phyloP scores from a whole-genome alignment of 2,329 filamentous ascomycete genomes.

The Exophiala oligosperma region DNA sequence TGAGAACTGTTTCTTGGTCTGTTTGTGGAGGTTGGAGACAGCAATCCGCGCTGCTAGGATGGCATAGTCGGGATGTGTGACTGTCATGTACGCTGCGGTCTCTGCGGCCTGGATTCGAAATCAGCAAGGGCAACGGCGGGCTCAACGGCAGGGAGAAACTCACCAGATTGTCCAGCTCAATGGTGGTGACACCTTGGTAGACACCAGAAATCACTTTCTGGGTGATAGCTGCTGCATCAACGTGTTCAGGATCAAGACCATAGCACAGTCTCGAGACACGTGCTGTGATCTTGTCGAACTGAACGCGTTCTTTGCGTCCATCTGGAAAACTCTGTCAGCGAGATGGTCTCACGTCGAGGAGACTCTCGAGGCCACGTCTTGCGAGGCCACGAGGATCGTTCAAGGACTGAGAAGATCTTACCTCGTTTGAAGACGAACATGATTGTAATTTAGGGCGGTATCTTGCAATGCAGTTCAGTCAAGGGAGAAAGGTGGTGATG shows the following conservation, averaged over 20 bases:
- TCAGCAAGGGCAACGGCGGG: conserved; percentile 28
- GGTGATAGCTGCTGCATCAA: conserved; percentile 96
- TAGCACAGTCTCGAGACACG: conserved; percentile 97
- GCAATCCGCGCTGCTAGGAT: conserved; percentile 97
- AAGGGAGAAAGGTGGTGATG: background rate
- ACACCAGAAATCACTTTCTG: conserved; percentile 99
- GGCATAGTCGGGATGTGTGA: conserved; percentile 98
- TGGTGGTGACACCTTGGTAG: conserved; percentile 94
- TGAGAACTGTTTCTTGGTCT: conserved; percentile 99
- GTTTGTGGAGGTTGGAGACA: conserved; percentile 99
- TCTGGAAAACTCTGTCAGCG: conserved; percentile 56
- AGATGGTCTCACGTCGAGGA: conserved; percentile 14
- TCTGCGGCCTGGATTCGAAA: conserved; percentile 74
- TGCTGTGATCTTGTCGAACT: conserved; percentile 99
- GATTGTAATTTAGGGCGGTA: conserved; percentile 3
- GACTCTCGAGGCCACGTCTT: no score
- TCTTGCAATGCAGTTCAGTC: conserved; percentile 1
- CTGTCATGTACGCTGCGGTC: conserved; percentile 99
- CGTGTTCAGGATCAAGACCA: conserved; percentile 90
- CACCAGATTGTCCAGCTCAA: conserved; percentile 96
- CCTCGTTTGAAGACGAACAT: conserved; percentile 67
- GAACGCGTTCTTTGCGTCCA: conserved; percentile 98
- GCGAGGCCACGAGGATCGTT: no score
- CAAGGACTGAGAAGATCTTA: conserved; percentile 36
- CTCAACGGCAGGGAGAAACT: conserved; percentile 36